These are phyloP conservation scores for Trypanosoma congolense DNA, from an alignment of 208 protist genomes.

Conservation along the genomic window DNA sequence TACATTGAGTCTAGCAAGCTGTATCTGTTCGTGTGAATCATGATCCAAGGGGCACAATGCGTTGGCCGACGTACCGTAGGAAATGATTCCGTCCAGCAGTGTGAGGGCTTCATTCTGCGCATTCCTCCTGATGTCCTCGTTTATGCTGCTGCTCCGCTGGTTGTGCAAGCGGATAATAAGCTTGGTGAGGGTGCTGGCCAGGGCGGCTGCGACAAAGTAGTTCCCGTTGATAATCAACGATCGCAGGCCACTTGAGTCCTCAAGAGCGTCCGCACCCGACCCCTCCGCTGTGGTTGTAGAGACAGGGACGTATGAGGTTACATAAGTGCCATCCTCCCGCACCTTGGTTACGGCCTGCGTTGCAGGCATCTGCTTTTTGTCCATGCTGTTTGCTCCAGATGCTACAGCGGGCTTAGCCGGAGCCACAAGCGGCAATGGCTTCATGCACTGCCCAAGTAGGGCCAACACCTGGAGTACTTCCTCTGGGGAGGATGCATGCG, in stretches of 20 bases:
- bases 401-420: slow-evolving; percentile 30
- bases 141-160: slow-evolving; percentile 7
- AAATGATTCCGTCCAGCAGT: slow-evolving; percentile 68
- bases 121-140: slow-evolving; percentile 27
- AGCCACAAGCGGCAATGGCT: slow-evolving; percentile 58
- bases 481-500: slow-evolving; percentile 63
- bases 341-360: slow-evolving; percentile 70
- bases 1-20: slow-evolving; percentile 57
- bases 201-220: slow-evolving; percentile 90
- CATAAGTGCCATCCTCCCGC: slow-evolving; percentile 93
- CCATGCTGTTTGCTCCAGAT: slow-evolving; percentile 15
- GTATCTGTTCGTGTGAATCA: slow-evolving; percentile 91
- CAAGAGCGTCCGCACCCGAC: slow-evolving; percentile 1
- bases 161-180: slow-evolving; percentile 83
- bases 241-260: slow-evolving; percentile 39
- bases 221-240: slow-evolving; percentile 77
- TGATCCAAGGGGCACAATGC: slow-evolving; percentile 45
- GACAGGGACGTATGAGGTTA: slow-evolving; percentile 59
- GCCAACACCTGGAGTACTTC: slow-evolving; percentile 53
- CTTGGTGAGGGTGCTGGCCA: slow-evolving; percentile 91
- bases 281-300: slow-evolving; percentile 5
- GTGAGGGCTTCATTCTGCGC: slow-evolving; percentile 59
- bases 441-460: slow-evolving; percentile 35
- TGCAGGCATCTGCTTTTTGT: slow-evolving; percentile 9
- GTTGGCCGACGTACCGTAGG: slow-evolving; percentile 55